Conservation (phyloP, 345 rosid genomes). For the Heritiera fomes region DNA sequence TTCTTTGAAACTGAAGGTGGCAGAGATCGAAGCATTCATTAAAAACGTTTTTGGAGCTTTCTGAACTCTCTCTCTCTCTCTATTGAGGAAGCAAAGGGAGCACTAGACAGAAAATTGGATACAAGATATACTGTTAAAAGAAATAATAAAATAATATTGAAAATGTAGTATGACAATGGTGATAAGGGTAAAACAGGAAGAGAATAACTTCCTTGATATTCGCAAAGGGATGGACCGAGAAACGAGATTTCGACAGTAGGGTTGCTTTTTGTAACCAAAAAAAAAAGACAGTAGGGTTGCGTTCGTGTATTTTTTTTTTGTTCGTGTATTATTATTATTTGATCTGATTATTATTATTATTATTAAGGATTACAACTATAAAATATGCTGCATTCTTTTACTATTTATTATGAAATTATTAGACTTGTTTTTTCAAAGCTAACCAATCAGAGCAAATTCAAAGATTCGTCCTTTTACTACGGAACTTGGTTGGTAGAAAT, state of each 20-base stretch:
- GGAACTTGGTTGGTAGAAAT: too few relatives aligned
- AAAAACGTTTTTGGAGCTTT: slow-evolving; percentile 31
- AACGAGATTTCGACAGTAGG: slow-evolving; percentile 43
- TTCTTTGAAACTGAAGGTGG: slow-evolving; percentile 43
- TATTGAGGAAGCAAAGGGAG: slow-evolving; percentile 31
- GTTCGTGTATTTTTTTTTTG: too few relatives aligned
- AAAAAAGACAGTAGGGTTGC: too few relatives aligned
- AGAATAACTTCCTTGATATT: slow-evolving; percentile 41
- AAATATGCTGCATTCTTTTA: too few relatives aligned
- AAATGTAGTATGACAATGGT: background rate
- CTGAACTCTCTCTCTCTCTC: slow-evolving; percentile 29
- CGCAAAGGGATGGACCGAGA: slow-evolving; percentile 57
- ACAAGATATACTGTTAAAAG: background rate
- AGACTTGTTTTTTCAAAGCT: too few relatives aligned
- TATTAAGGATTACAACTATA: too few relatives aligned
- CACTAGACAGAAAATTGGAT: slow-evolving; percentile 15
- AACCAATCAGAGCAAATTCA: too few relatives aligned
- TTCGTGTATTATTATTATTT: background rate
- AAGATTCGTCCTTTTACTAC: too few relatives aligned
- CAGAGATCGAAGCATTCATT: slow-evolving; percentile 53
- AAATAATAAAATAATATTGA: background rate
- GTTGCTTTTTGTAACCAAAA: too few relatives aligned
- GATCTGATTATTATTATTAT: too few relatives aligned
- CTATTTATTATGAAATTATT: too few relatives aligned
- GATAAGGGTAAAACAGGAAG: slow-evolving; percentile 41